Evolutionary conservation across 768 basidiomycete genomes (phyloP), one percentile per base, ranked within the genome.

Genomic region (Pholiota microspora): DNA sequence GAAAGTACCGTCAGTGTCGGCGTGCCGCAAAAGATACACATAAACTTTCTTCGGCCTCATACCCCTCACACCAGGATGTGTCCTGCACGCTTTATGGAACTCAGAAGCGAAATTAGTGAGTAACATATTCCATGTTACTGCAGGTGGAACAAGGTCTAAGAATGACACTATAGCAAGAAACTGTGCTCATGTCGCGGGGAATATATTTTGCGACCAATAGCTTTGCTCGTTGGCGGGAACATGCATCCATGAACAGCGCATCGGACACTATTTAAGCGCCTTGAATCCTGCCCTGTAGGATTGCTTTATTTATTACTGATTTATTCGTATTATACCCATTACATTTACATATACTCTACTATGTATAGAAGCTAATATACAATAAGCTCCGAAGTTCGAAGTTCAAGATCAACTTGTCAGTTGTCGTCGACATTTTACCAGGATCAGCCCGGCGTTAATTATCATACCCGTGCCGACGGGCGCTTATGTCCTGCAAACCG

Each of bases 1-100:
- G 59, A 60, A 31, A 57, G 59, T 7, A 53, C 56, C 10, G 56
- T 60, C 5, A 57, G 54, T 25, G 54, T 57, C 24, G 59, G 59
- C 3, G 25, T 12, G 2, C 59, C 59, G 2, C 49, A 49, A 28
- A 32, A 38, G 4, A 57, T 60, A 13, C 56, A 57, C 25, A 36
- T 58, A 13, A 49, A 45, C 35, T 46, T 49, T 16, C 46, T 60
- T 9, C 49, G 54, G 29, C 50, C 45, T 18, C 51, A 57, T 21
- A 49, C 48, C 5, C 59, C 59, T 1, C 53, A 51, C 24, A 38
- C 42, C 2, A 15, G 29, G 1, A 60, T 60, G 59, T 28, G n/a
- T 25, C 50, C 47, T 21, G 24, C 16, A 1, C 31, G 50, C 25
- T 53, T 60, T 16, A 31, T 45, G 28, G 53, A 16, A 31, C 29